Conservation (phyloP, 2,329 filamentous ascomycete species). For the Hymenoscyphus linearis region DNA sequence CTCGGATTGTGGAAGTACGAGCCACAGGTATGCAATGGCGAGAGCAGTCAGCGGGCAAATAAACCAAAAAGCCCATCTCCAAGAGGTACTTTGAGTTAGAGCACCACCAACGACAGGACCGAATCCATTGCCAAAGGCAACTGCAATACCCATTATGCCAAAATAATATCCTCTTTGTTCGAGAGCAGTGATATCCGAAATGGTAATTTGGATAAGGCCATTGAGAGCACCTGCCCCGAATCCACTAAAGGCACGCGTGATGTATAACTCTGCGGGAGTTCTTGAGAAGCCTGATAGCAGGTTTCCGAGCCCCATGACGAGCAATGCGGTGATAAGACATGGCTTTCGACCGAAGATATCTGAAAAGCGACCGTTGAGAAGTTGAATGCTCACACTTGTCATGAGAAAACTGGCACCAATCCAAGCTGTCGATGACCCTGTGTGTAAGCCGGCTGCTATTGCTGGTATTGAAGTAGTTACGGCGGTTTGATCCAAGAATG, state of each 20-base stretch:
- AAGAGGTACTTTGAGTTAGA: constrained; percentile 30
- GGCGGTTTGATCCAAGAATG: constrained; percentile 13
- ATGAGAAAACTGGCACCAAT: constrained; percentile 11
- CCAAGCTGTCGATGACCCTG: constrained; percentile 6
- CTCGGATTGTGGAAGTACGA: constrained; percentile 18
- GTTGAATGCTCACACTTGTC: constrained; percentile 11
- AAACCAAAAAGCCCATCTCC: constrained; percentile 32
- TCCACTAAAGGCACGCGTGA: constrained; percentile 7
- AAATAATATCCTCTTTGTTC: constrained; percentile 30
- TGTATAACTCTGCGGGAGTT: constrained; percentile 4
- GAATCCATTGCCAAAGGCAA: constrained; percentile 24
- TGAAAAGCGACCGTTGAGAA: constrained; percentile 8
- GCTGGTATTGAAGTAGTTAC: constrained; percentile 10
- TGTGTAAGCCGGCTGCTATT: constrained; percentile 7
- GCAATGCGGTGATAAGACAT: constrained; percentile 2
- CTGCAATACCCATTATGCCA: constrained; percentile 26
- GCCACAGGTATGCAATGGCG: constrained; percentile 2
- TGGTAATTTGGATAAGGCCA: constrained; percentile 9
- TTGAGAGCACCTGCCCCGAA: constrained; percentile 13
- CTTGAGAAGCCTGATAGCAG: constrained; percentile 11
- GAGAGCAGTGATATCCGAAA: constrained; percentile 9
- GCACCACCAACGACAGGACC: constrained; percentile 31
- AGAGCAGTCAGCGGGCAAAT: constrained; percentile 16
- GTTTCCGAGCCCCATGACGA: constrained; percentile 11
- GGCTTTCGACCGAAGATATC: constrained; percentile 15